phyloP scores from a whole-genome alignment of 495 filamentous ascomycete genomes.

The Trichocladium uniseriatum region DNA sequence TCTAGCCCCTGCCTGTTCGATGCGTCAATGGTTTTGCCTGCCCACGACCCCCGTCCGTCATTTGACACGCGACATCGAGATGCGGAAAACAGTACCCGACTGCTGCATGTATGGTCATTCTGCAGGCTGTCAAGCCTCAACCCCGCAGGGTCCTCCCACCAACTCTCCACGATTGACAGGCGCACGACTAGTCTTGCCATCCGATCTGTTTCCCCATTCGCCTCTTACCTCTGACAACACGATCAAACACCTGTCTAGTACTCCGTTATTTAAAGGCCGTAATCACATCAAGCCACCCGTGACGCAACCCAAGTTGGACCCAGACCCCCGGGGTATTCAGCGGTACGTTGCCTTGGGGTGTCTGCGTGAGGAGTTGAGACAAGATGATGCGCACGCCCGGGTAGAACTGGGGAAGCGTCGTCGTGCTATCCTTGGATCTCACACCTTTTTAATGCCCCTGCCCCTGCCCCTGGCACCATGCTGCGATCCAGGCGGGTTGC shows the following conservation, averaged over 20 bases:
- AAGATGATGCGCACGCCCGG: slow-evolving; percentile 15
- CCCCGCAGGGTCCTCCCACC: neutral
- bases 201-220: neutral
- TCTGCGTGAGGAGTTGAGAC: slow-evolving; percentile 12
- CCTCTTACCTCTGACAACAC: neutral
- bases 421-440: slow-evolving; percentile 12
- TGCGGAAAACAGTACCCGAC: too few species aligned
- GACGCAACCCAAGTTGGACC: neutral
- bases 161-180: too few species aligned
- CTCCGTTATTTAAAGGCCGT: slow-evolving; percentile 19
- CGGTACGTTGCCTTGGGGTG: slow-evolving; percentile 7
- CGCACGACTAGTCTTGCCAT: neutral
- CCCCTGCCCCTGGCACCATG: too few species aligned
- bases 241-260: neutral
- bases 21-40: neutral
- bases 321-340: slow-evolving; percentile 1
- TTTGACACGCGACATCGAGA: neutral
- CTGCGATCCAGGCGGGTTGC: too few species aligned
- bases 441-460: too few species aligned
- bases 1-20: too few species aligned
- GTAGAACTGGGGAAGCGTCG: slow-evolving; percentile 7
- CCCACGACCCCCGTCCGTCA: neutral
- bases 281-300: neutral
- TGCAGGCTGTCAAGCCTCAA: neutral
- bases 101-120: too few species aligned